Conservation (phyloP, 2,329 filamentous ascomycete genomes). For the Pseudogymnoascus sp. region DNA sequence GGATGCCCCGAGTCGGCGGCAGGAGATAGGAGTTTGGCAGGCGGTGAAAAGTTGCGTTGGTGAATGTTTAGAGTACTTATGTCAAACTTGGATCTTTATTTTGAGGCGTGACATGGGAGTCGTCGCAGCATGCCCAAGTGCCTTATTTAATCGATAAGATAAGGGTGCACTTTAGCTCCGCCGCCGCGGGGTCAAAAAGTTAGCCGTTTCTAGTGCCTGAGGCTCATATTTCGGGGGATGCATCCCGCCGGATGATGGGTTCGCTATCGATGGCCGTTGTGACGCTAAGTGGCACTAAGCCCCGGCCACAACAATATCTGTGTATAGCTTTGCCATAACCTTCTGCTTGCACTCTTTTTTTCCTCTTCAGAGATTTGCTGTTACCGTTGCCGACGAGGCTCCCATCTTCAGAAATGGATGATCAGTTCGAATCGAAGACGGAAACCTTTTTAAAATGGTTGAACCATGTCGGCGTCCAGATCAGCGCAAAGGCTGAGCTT, state of each 20-base stretch:
- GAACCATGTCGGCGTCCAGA: conserved; percentile 40
- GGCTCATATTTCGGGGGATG: not conserved
- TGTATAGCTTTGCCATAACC: conserved; percentile 6
- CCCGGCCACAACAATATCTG: conserved; percentile 5
- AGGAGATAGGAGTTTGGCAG: not conserved
- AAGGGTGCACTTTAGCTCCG: not conserved
- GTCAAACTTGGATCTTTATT: not conserved
- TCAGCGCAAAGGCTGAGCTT: conserved; percentile 51
- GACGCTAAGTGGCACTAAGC: conserved; percentile 8
- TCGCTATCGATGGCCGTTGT: conserved; percentile 3
- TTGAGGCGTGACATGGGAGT: not conserved
- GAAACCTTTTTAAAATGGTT: conserved; percentile 53
- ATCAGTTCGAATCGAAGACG: conserved; percentile 30
- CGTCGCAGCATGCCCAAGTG: not conserved
- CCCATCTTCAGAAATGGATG: not conserved
- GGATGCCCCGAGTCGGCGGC: not conserved
- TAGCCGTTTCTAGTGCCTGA: not conserved
- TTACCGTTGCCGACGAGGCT: not conserved
- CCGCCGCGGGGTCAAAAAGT: not conserved
- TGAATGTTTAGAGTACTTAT: not conserved
- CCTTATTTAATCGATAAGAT: conserved; percentile 8
- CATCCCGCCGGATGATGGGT: conserved; percentile 1
- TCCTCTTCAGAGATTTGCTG: not conserved
- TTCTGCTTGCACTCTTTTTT: not conserved
- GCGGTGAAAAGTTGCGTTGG: not conserved